Evolutionary conservation across 2,329 filamentous ascomycete species (phyloP).

Genomic region (Colletotrichum sp.): DNA sequence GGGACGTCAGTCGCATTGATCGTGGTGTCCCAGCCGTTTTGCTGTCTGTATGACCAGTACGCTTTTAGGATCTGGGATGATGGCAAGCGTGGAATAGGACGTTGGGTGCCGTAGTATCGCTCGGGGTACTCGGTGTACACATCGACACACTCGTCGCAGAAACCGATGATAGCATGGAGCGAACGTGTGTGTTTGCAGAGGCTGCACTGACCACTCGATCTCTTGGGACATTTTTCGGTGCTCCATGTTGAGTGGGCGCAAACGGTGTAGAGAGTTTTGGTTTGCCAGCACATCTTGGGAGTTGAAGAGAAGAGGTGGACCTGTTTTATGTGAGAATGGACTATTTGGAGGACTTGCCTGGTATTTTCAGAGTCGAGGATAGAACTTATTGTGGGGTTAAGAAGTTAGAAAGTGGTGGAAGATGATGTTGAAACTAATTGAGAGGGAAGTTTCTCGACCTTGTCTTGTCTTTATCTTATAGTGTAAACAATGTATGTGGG

Average conservation of each 20-base stretch:
- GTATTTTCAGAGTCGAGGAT: background rate
- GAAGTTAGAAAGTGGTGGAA: background rate
- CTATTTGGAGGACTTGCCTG: background rate
- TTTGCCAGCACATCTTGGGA: background rate
- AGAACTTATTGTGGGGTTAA: background rate
- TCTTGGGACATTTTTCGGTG: background rate
- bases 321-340: background rate
- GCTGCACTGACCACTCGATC: background rate
- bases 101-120: background rate
- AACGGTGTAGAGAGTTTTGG: background rate
- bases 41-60: background rate
- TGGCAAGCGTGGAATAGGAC: background rate
- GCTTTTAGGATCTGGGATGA: background rate
- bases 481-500: background rate
- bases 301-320: background rate
- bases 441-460: background rate
- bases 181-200: background rate
- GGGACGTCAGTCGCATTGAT: background rate
- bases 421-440: background rate
- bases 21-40: background rate
- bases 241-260: background rate
- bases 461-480: background rate
- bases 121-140: background rate
- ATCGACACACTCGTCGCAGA: background rate
- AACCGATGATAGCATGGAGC: background rate